A percentile compares a stretch with the other conserved stretches of the same genome.
Evolutionary conservation across 371 early-diverging fungal species (phyloP).

Genomic region (Saksenaea oblongispora): DNA sequence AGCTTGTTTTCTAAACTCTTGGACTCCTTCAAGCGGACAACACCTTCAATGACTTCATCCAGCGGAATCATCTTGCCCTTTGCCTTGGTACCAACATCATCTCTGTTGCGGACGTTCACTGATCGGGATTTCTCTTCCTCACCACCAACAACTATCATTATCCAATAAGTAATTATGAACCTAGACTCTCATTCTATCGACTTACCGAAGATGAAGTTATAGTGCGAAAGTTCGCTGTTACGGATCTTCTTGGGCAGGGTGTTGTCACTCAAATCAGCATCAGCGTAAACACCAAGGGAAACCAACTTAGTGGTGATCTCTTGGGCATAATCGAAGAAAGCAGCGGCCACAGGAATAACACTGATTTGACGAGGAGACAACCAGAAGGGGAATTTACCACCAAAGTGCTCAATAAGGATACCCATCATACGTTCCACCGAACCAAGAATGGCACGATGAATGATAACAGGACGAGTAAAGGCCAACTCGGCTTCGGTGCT

Average conservation of each 20-base stretch:
- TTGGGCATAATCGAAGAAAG: conserved; percentile 70
- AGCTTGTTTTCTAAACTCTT: conserved; percentile 59
- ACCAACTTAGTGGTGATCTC: conserved; percentile 54
- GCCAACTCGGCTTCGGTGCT: conserved; percentile 45
- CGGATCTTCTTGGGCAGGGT: conserved; percentile 98
- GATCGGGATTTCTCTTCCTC: conserved; percentile 84
- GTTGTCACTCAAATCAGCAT: conserved; percentile 84
- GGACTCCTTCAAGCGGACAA: conserved; percentile 60
- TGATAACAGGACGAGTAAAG: conserved; percentile 93
- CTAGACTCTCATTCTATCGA: not conserved
- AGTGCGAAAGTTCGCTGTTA: conserved; percentile 78
- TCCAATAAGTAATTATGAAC: conserved; percentile 35
- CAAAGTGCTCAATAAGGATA: conserved; percentile 93
- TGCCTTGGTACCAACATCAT: conserved; percentile 80
- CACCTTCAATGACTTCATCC: conserved; percentile 64
- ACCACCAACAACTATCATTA: conserved; percentile 86
- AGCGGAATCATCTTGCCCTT: conserved; percentile 78
- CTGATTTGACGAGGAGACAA: conserved; percentile 95
- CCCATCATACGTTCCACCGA: conserved; percentile 98
- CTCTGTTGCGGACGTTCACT: conserved; percentile 92
- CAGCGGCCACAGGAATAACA: conserved; percentile 81
- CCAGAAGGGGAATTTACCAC: conserved; percentile 99
- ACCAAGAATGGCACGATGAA: conserved; percentile 99
- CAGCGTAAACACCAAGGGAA: conserved; percentile 80
- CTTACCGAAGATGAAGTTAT: conserved; percentile 79